Evolutionary conservation across 495 filamentous ascomycete species (phyloP).

Genomic region (Margaritispora aquatica): DNA sequence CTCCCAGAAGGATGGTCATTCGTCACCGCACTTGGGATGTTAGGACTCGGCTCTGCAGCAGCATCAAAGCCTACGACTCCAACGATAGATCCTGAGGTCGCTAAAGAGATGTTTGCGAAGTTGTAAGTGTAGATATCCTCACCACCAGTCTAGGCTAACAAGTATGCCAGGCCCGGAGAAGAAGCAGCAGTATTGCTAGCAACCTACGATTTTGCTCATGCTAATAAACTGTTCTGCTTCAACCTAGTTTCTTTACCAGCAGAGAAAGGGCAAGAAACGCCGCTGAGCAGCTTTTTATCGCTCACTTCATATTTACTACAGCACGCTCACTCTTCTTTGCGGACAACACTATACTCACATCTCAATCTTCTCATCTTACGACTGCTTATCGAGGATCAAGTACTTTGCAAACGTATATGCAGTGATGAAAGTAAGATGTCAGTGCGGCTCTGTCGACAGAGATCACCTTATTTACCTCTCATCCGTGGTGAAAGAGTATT

Average conservation of each 20-base stretch:
- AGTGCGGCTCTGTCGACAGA: conserved; percentile 84
- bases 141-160: neutral
- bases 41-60: conserved; percentile 66
- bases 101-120: conserved; percentile 69
- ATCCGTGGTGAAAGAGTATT: conserved; percentile 64
- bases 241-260: conserved; percentile 61
- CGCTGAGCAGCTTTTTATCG: conserved; percentile 79
- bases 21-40: conserved; percentile 70
- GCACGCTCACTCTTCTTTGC: conserved; percentile 78
- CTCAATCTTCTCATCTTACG: conserved; percentile 78
- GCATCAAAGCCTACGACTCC: conserved; percentile 57
- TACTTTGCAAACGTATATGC: conserved; percentile 79
- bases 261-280: conserved; percentile 63
- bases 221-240: conserved; percentile 93
- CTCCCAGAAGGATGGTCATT: conserved; percentile 86
- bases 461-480: conserved; percentile 79
- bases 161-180: conserved; percentile 58
- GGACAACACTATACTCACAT: conserved; percentile 74
- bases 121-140: conserved; percentile 33
- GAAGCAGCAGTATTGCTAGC: conserved; percentile 74
- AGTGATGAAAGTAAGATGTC: conserved; percentile 67
- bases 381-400: conserved; percentile 80
- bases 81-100: conserved; percentile 56
- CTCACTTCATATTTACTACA: conserved; percentile 88
- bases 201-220: conserved; percentile 87